These are phyloP conservation scores for Aureobasidium lini DNA, from an alignment of 2,329 filamentous ascomycete species.

Conservation along the genomic window DNA sequence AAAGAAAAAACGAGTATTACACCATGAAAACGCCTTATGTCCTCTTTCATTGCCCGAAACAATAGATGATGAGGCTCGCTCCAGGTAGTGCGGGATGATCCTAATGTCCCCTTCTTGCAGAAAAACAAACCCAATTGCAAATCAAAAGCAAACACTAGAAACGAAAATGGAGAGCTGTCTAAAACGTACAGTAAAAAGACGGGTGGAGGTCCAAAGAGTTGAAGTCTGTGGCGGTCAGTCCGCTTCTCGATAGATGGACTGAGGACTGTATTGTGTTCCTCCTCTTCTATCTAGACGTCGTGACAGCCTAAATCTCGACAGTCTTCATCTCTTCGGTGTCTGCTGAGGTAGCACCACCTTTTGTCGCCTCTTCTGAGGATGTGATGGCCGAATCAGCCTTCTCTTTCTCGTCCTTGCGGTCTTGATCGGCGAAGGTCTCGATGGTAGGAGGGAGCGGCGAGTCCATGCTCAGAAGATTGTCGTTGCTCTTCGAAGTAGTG, in stretches of 20 bases:
- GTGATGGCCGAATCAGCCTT: slow-evolving; percentile 22
- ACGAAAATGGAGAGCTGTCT: not conserved
- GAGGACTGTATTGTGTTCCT: not conserved
- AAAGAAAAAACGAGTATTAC: not conserved
- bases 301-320: slow-evolving; percentile 33
- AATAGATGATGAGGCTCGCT: not conserved
- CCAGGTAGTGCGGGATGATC: not conserved
- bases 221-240: not conserved
- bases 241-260: no score
- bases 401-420: slow-evolving; percentile 2
- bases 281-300: not conserved
- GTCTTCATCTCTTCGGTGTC: slow-evolving; percentile 38
- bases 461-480: slow-evolving; percentile 10
- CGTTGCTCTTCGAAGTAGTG: slow-evolving; percentile 3
- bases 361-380: slow-evolving; percentile 28
- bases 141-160: not conserved
- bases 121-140: not conserved
- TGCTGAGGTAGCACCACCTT: slow-evolving; percentile 13
- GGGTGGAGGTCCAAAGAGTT: not conserved
- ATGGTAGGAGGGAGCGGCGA: slow-evolving; percentile 9
- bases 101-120: not conserved
- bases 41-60: not conserved
- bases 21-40: not conserved
- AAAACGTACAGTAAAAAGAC: not conserved
- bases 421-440: slow-evolving; percentile 9